Evolutionary conservation across 352 stramenopile genomes (phyloP).

Genomic region (Peronosclerospora sorghi): DNA sequence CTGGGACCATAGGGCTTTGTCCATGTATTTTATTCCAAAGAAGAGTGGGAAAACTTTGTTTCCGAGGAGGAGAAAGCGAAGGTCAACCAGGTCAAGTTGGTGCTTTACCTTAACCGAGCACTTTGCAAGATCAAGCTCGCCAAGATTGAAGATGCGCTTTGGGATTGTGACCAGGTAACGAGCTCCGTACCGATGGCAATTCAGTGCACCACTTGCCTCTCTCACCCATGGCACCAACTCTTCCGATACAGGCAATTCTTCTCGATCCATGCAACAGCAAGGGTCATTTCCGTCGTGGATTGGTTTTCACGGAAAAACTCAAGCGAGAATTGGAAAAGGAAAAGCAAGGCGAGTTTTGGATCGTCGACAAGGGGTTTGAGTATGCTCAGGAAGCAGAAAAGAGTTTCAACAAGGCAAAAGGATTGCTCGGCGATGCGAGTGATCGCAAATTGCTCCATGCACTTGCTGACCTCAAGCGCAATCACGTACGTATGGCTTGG

Average conservation of each 20-base stretch:
- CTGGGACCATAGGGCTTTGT: constrained; percentile 57
- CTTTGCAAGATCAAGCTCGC: constrained; percentile 78
- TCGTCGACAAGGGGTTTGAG: constrained; percentile 78
- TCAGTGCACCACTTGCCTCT: neutral
- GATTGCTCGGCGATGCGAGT: constrained; percentile 26
- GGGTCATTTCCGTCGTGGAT: constrained; percentile 63
- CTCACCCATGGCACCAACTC: neutral
- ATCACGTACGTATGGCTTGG: constrained; percentile 22
- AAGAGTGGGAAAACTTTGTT: constrained; percentile 78
- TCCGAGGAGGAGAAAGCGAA: constrained; percentile 61
- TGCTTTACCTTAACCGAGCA: constrained; percentile 74
- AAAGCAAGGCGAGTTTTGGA: constrained; percentile 74
- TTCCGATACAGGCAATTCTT: constrained; percentile 37
- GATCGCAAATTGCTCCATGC: constrained; percentile 51
- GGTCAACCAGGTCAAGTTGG: constrained; percentile 69
- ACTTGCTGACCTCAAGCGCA: constrained; percentile 55
- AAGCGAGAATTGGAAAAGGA: constrained; percentile 75
- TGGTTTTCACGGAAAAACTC: constrained; percentile 77
- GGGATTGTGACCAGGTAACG: constrained; percentile 72
- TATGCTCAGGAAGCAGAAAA: constrained; percentile 58
- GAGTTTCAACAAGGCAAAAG: constrained; percentile 46
- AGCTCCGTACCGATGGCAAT: neutral
- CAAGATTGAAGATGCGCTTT: constrained; percentile 77
- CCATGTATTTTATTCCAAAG: constrained; percentile 79
- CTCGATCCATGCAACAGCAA: constrained; percentile 54